Base-by-base conservation (phyloP, 2,329 filamentous ascomycete genomes). In the Botrytis fabae region DNA sequence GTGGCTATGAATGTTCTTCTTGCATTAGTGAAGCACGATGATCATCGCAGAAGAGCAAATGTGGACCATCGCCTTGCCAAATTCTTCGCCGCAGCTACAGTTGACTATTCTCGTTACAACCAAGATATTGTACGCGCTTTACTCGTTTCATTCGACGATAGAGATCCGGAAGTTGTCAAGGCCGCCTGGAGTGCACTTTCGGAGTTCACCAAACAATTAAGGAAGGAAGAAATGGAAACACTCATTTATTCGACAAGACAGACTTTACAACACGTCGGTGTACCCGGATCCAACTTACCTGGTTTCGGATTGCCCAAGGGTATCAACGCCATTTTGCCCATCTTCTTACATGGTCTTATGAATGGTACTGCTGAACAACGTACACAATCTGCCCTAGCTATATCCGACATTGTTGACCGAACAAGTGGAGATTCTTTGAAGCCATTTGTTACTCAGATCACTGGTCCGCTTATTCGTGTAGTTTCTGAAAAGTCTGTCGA, bases 151-250 rank as follows among this genome's bases (percentile, higher is more conserved):
- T 99, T 99, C 80, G 94, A 96, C 79, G 96, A 99, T 79, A 83
- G 89, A 70, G 96, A 98, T 79, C 83, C 84, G 75, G 90, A 91
- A 35, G 95, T 98, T 6, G 92, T 98, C 79, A 97, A 97, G 85
- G 89, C 93, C 62, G 90, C 95, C 35, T 98, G 95, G 95, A 87
- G 90, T 71, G 95, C 95, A 9, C 88, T 99, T 74, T 94, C 85
- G 78, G 93, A 93, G 73, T 92, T 99, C 78, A 98, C 95, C 63
- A 95, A 95, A 81, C 92, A 90, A 78, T 88, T 99, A 75, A 92
- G 91, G 80, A 99, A 99, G 83, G 97, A 99, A 81, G 95, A 98
- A 83, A 98, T 99, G 96, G 97, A 99, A 81, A 90, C 92, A 0
- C 87, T 99, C 63, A 94, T 97, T 28, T 85, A 90, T 71, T 96